Base-by-base conservation (phyloP, 306 rosid genomes). In the Carpinus fangiana region DNA sequence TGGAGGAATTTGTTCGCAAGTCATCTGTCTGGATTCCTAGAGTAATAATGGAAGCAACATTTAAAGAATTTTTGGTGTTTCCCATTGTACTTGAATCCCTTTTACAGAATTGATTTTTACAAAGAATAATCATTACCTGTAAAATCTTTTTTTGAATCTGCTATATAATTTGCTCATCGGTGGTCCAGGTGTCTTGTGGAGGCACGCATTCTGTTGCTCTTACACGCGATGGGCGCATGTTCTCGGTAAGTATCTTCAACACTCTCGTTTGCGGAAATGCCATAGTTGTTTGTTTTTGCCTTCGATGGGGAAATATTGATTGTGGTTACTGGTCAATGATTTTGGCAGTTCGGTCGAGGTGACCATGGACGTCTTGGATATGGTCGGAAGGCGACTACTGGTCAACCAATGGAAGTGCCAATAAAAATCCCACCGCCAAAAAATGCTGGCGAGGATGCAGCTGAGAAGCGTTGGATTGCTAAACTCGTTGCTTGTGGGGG, bases 341-440 rank as follows among this genome's bases (percentile, higher is more conserved):
- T 12, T 71, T 77, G 73, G 80, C 93, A 96, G 98, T 96, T 93
- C 76, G 99, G 97, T 75, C 83, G 99, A 69, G 98, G 98, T 36
- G 99, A 96, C 82, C 99, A 96, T 74, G 99, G 99, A 16, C 94
- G 99, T 20, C 99, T 96, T 50, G 99, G 99, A 74, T 91, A 90
- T 76, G 99, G 99, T 76, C 86, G 98, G 85, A 96, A 96, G 86
- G 92, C 89, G 18, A 93, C 99, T 12, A 96, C 96, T 0, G 99
- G 99, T 72, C 98, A 96, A 54, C 99, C 99, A 65, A 81, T 90
- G 87, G 98, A 96, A 84, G 98, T 93, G 51, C 96, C 99, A 61
- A 89, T 96, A 64, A 76, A 77, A 73, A 81, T 92, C 41, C 84
- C 90, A 45, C 81, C 92, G 18, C 93, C 96, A 7, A 69, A 62